These are phyloP conservation scores for Sarcomyxa edulis DNA, from an alignment of 768 basidiomycete species.

Conservation along the genomic window DNA sequence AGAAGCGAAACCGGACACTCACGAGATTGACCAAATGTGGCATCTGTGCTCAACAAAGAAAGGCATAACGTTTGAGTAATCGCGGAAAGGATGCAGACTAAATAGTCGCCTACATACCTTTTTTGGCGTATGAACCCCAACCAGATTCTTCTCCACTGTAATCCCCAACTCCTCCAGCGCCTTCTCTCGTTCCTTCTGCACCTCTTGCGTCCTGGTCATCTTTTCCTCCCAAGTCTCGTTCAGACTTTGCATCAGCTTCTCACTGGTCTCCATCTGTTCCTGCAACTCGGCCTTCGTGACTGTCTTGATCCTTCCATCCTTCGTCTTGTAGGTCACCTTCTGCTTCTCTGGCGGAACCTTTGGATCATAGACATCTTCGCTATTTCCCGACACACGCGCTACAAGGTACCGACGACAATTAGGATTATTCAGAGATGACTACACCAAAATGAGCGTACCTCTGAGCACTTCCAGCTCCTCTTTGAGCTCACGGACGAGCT, in stretches of 20 bases:
- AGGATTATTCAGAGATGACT: constrained; percentile 10
- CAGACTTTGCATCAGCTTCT: constrained; percentile 80
- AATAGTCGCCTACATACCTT: constrained; percentile 53
- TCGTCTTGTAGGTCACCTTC: constrained; percentile 90
- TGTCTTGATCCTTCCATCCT: constrained; percentile 90
- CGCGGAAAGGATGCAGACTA: constrained; percentile 8
- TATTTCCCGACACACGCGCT: constrained; percentile 73
- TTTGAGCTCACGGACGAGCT: constrained; percentile 96
- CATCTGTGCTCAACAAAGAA: constrained; percentile 47
- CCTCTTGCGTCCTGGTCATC: constrained; percentile 83
- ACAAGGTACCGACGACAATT: constrained; percentile 8
- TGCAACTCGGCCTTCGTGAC: constrained; percentile 97
- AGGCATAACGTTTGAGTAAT: constrained; percentile 6
- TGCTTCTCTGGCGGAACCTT: constrained; percentile 90
- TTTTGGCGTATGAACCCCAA: constrained; percentile 98
- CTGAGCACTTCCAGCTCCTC: constrained; percentile 94
- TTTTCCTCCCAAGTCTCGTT: constrained; percentile 94
- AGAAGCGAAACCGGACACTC: no score
- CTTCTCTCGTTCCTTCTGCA: constrained; percentile 96
- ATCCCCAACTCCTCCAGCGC: constrained; percentile 97
- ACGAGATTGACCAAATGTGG: constrained; percentile 93
- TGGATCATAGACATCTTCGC: constrained; percentile 80
- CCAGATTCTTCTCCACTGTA: constrained; percentile 92
- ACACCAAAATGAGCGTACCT: constrained; percentile 41
- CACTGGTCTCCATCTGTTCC: constrained; percentile 92